These are phyloP conservation scores for Penicillium sp. DNA, from an alignment of 2,329 filamentous ascomycete species.

Conservation along the genomic window DNA sequence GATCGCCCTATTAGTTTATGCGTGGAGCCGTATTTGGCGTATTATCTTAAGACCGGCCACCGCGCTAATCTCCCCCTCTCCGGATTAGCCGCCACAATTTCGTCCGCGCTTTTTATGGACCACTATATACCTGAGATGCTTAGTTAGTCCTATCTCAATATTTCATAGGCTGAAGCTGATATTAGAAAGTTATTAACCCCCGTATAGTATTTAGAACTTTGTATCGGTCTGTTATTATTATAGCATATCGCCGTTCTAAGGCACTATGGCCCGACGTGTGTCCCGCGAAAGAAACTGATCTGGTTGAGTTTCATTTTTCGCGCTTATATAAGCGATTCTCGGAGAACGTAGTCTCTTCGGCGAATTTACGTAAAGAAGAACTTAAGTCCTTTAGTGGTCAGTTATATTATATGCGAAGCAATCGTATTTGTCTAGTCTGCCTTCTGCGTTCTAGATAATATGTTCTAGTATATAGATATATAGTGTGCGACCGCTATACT, in stretches of 20 bases:
- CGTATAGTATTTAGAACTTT: constrained; percentile 3
- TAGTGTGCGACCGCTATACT: no score
- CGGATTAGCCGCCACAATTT: constrained; percentile 7
- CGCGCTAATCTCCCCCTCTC: neutral
- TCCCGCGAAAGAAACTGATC: neutral
- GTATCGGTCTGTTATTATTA: constrained; percentile 1
- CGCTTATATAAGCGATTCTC: neutral
- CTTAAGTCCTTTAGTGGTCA: constrained; percentile 7
- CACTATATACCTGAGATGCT: constrained; percentile 18
- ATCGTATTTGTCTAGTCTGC: constrained; percentile 18
- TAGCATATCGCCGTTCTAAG: neutral
- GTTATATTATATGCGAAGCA: constrained; percentile 12
- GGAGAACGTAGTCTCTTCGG: neutral
- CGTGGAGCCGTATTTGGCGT: constrained; percentile 1
- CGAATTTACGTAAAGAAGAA: constrained; percentile 1
- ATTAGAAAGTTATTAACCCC: neutral
- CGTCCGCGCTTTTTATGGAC: constrained; percentile 17
- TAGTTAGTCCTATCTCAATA: neutral
- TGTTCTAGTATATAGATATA: constrained; percentile 14
- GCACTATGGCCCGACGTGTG: neutral
- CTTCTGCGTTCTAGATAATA: constrained; percentile 13
- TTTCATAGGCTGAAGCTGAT: neutral
- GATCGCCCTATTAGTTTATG: constrained; percentile 5
- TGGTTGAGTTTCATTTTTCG: neutral
- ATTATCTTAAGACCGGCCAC: constrained; percentile 11